Percentiles rank a stretch among this genome's conserved stretches.
These are phyloP conservation scores for Candida qinlingensis DNA, from an alignment of 805 yeast species.

Conservation along the genomic window DNA sequence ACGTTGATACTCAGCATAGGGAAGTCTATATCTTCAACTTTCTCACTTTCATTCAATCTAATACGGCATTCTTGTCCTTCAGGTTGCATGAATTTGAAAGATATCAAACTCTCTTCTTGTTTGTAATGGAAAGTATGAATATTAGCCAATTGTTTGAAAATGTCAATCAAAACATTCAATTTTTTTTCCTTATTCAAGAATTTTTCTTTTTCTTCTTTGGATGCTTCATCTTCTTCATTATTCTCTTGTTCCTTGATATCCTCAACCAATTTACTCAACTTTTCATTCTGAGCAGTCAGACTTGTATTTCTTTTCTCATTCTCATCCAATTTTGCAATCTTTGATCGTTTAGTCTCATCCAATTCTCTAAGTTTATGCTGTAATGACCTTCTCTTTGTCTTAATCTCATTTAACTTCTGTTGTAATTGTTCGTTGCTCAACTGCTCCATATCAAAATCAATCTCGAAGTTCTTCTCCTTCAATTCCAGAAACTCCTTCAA, in stretches of 20 bases:
- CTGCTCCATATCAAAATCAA: slow-evolving; percentile 3
- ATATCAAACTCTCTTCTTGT: slow-evolving; percentile 2
- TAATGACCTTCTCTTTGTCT: slow-evolving; percentile 1
- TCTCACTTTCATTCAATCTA: slow-evolving; percentile 1
- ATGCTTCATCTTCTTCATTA: neutral
- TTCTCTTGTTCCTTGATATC: slow-evolving; percentile 4
- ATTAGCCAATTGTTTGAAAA: slow-evolving; percentile 9
- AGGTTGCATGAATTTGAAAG: slow-evolving; percentile 5
- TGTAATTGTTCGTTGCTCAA: slow-evolving; percentile 1
- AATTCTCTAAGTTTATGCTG: neutral
- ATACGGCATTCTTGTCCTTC: neutral
- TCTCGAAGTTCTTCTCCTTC: neutral
- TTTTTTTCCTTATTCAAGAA: slow-evolving; percentile 13
- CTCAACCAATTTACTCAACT: slow-evolving; percentile 6
- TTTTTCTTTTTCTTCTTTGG: slow-evolving; percentile 3
- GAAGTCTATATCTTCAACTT: slow-evolving; percentile 1
- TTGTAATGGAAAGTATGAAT: slow-evolving; percentile 6
- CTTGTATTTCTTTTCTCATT: neutral
- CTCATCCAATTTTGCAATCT: slow-evolving; percentile 1
- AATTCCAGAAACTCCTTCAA: slow-evolving; percentile 12
- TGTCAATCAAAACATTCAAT: slow-evolving; percentile 7
- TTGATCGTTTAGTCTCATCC: neutral
- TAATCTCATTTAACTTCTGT: slow-evolving; percentile 1
- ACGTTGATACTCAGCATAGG: neutral
- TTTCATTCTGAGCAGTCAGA: slow-evolving; percentile 1